Evolutionary conservation across 1,284 basidiomycete genomes (phyloP).

Genomic region (Pyrrhoderma lamaoense): DNA sequence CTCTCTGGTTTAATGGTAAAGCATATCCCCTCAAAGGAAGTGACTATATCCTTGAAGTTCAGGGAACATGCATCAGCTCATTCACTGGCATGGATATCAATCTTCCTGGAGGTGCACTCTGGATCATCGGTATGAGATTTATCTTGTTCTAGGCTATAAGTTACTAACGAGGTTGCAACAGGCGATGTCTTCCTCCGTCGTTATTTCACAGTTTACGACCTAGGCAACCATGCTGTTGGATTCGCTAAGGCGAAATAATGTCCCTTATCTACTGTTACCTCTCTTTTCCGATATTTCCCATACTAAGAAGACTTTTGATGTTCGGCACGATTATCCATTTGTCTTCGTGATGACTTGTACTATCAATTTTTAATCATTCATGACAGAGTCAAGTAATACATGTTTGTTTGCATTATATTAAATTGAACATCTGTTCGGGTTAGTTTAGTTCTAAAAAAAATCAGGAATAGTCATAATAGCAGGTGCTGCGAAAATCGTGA

Average conservation of each 20-base stretch:
- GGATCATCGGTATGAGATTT: slow-evolving; percentile 79
- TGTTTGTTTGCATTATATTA: too few relatives aligned
- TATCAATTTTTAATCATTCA: slow-evolving; percentile 2
- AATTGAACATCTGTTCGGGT: too few relatives aligned
- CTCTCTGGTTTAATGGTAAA: slow-evolving; percentile 80
- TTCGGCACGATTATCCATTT: neutral
- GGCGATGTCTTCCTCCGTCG: slow-evolving; percentile 83
- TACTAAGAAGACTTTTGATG: slow-evolving; percentile 1
- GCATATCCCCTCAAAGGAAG: slow-evolving; percentile 73
- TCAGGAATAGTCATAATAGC: too few relatives aligned
- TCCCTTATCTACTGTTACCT: neutral
- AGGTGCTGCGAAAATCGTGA: too few relatives aligned
- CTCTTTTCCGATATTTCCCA: neutral
- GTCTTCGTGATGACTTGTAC: slow-evolving; percentile 1
- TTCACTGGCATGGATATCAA: slow-evolving; percentile 94
- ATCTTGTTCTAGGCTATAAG: slow-evolving; percentile 13
- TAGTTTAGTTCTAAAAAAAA: too few relatives aligned
- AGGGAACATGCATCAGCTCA: slow-evolving; percentile 90
- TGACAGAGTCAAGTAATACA: too few relatives aligned
- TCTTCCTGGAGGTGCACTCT: slow-evolving; percentile 78
- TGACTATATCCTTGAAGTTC: slow-evolving; percentile 86
- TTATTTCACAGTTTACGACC: slow-evolving; percentile 94
- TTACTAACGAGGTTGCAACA: slow-evolving; percentile 25
- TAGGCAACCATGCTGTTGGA: slow-evolving; percentile 79
- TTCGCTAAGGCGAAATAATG: slow-evolving; percentile 48